Evolutionary conservation across 2,329 filamentous ascomycete genomes (phyloP).

Genomic region (Penicillium oxalicum): DNA sequence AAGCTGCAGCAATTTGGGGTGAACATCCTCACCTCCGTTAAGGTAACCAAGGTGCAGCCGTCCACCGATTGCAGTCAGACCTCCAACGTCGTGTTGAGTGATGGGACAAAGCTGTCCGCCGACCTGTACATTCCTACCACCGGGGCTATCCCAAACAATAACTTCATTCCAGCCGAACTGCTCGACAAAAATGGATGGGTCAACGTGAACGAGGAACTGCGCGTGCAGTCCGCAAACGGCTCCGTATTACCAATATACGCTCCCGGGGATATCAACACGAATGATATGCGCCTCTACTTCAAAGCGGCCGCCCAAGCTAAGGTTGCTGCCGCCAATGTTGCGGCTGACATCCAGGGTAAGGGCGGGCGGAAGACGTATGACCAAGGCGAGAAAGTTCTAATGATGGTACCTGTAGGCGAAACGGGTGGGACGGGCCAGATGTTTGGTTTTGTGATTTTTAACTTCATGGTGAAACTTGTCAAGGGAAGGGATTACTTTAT

Average conservation of each 20-base stretch:
- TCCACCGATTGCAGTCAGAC: slow-evolving; percentile 30
- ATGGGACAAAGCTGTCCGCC: slow-evolving; percentile 43
- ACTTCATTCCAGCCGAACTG: slow-evolving; percentile 45
- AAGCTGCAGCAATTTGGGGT: slow-evolving; percentile 46
- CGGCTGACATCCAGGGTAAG: slow-evolving; percentile 20
- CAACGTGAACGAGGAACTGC: slow-evolving; percentile 37
- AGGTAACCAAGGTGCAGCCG: slow-evolving; percentile 28
- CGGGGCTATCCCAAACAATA: slow-evolving; percentile 49
- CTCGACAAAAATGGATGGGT: slow-evolving; percentile 47
- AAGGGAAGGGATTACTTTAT: slow-evolving; percentile 42
- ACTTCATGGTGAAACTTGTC: slow-evolving; percentile 38
- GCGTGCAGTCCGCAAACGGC: slow-evolving; percentile 15
- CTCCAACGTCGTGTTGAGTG: slow-evolving; percentile 40
- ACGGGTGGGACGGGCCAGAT: slow-evolving; percentile 26
- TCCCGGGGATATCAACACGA: slow-evolving; percentile 28
- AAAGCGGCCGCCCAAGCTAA: slow-evolving; percentile 24
- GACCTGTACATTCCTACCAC: slow-evolving; percentile 51
- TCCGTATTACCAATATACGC: slow-evolving; percentile 23
- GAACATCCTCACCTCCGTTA: slow-evolving; percentile 34
- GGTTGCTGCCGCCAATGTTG: slow-evolving; percentile 24
- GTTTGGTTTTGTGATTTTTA: slow-evolving; percentile 34
- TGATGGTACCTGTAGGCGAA: slow-evolving; percentile 27
- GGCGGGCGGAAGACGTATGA: slow-evolving; percentile 18
- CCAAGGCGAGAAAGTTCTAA: slow-evolving; percentile 21
- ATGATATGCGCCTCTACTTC: slow-evolving; percentile 22